phyloP scores from a whole-genome alignment of 2,329 filamentous ascomycete genomes.

The Verticillium dahliae region DNA sequence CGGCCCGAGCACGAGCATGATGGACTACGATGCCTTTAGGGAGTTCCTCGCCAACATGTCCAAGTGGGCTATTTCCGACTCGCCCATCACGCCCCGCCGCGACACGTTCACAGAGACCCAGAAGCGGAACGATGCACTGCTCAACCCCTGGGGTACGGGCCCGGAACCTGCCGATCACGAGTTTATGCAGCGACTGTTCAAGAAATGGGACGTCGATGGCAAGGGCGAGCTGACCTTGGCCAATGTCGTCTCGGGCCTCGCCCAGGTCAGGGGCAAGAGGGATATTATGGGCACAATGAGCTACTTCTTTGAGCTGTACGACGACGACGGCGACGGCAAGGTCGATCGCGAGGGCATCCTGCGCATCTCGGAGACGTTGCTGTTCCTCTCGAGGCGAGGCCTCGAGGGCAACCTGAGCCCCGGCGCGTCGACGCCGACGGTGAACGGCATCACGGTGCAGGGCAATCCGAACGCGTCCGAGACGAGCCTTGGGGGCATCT shows the following conservation, averaged over 20 bases:
- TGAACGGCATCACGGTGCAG: slow-evolving; percentile 44
- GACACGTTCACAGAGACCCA: slow-evolving; percentile 43
- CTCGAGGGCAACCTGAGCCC: slow-evolving; percentile 68
- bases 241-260: slow-evolving; percentile 85
- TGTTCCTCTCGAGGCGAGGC: slow-evolving; percentile 87
- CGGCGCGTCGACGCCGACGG: slow-evolving; percentile 50
- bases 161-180: slow-evolving; percentile 83
- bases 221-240: slow-evolving; percentile 76
- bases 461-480: slow-evolving; percentile 25
- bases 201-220: slow-evolving; percentile 77
- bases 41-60: slow-evolving; percentile 87
- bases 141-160: slow-evolving; percentile 49
- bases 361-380: slow-evolving; percentile 84
- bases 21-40: slow-evolving; percentile 96
- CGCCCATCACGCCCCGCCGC: slow-evolving; percentile 54
- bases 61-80: slow-evolving; percentile 89
- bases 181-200: slow-evolving; percentile 83
- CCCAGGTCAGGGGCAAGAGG: slow-evolving; percentile 82
- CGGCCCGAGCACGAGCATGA: slow-evolving; percentile 81
- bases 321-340: slow-evolving; percentile 83
- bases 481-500: slow-evolving; percentile 39
- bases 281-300: slow-evolving; percentile 98
- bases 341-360: slow-evolving; percentile 94
- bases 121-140: slow-evolving; percentile 6
- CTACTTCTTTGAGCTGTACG: slow-evolving; percentile 97